Base-by-base conservation (phyloP, 495 filamentous ascomycete species). In the Podospora fimiseda region DNA sequence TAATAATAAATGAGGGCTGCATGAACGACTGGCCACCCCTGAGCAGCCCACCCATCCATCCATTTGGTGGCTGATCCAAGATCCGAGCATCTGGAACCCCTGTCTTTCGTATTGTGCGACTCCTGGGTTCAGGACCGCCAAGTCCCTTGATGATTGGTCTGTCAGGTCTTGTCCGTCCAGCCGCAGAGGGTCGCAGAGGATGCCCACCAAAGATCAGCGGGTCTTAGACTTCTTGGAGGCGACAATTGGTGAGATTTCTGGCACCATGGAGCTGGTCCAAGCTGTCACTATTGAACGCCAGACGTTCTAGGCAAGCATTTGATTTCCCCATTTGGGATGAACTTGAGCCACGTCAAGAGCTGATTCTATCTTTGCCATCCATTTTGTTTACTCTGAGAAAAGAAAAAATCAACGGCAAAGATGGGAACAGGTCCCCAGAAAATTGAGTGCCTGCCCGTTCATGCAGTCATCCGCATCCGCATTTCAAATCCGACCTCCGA, bases 201-300 rank as follows among this genome's bases (percentile, higher is more conserved):
- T n/a, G n/a, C n/a, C n/a, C n/a, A n/a, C 27, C 11, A 5, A 6
- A 33, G 27, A 33, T 33, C 27, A 33, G 11, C 27, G 27, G 27
- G 6, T 6, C 11, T 11, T 33, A 5, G 27, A 11, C 27, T 33
- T 33, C 27, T 33, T 33, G 27, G 11, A 5, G 27, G 27, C 27
- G 27, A 33, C 14, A 20, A 3, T 13, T 7, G n/a, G 42, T 44
- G 42, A 21, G 27, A 33, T 11, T 33, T 33, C 23, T 47, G 44
- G 44, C 44, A 47, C 16, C 22, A 47, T 47, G 44, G 44, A 13
- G 14, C 21, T 24, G 21, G 22, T 15, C 44, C 22, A 30, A 47
- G 44, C 22, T 47, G 24, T 47, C 22, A 47, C 44, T 30, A 47
- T 47, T 47, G 44, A 47, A 47, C 44, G 44, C 44, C 44, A 47